These are phyloP conservation scores for Talaromyces trachyspermus DNA, from an alignment of 495 filamentous ascomycete genomes.

Conservation along the genomic window DNA sequence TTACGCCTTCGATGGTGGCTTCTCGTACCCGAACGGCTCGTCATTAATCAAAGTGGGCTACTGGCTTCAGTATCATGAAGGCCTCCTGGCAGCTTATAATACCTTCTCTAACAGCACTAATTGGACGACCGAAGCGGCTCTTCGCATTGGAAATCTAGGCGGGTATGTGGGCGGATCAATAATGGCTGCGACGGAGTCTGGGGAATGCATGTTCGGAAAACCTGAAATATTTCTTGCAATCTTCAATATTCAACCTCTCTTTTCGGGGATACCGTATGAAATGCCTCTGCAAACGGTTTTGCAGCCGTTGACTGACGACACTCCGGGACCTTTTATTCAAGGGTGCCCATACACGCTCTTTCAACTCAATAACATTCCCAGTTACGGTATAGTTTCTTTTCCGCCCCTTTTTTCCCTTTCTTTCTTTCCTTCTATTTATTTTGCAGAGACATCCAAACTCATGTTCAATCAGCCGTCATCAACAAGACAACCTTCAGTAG, in stretches of 20 bases:
- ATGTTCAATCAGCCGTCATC: slow-evolving; percentile 23
- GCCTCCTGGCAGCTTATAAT: slow-evolving; percentile 13
- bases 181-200: slow-evolving; percentile 40
- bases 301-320: slow-evolving; percentile 18
- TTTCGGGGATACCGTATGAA: slow-evolving; percentile 21
- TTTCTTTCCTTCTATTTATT: neutral
- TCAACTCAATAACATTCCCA: slow-evolving; percentile 29
- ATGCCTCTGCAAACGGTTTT: slow-evolving; percentile 28
- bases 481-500: slow-evolving; percentile 16
- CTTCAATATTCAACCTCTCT: slow-evolving; percentile 23
- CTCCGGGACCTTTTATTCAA: slow-evolving; percentile 14
- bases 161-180: slow-evolving; percentile 28
- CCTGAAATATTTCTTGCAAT: slow-evolving; percentile 23
- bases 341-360: slow-evolving; percentile 29
- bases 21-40: slow-evolving; percentile 25
- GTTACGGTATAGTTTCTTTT: slow-evolving; percentile 23
- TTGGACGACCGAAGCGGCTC: slow-evolving; percentile 32
- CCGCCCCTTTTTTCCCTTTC: neutral
- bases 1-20: slow-evolving; percentile 33
- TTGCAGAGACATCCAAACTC: neutral
- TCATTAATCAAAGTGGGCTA: slow-evolving; percentile 35
- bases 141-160: slow-evolving; percentile 36
- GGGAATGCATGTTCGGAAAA: slow-evolving; percentile 29
- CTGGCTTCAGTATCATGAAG: slow-evolving; percentile 32
- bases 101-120: slow-evolving; percentile 28